Conservation (phyloP, 78 protist genomes). For the Anaeramoeba ignava region DNA sequence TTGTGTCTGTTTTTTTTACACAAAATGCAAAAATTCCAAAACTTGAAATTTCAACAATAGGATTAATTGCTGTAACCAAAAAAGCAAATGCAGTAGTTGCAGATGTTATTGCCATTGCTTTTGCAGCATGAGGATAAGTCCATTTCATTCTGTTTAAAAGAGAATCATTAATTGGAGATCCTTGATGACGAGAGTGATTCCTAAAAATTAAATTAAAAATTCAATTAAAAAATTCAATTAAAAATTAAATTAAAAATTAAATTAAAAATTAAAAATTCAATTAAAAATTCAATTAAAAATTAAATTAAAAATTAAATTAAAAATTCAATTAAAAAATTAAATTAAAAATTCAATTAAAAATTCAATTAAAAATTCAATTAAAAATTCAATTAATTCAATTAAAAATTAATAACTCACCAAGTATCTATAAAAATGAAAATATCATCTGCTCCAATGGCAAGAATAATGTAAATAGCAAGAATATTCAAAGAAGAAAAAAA, state of each 20-base stretch:
- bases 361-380: too few species aligned
- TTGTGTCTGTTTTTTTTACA: too few species aligned
- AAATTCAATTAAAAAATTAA: too few species aligned
- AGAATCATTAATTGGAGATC: background rate
- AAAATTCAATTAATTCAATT: too few species aligned
- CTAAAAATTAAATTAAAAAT: too few species aligned
- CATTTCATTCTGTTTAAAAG: background rate
- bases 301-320: too few species aligned
- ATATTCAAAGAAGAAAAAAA: background rate
- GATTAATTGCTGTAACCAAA: background rate
- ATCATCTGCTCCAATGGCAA: slow-evolving; percentile 4
- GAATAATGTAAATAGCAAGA: background rate
- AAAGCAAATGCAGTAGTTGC: background rate
- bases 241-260: too few species aligned
- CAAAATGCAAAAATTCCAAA: background rate
- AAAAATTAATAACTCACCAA: too few species aligned
- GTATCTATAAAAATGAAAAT: background rate
- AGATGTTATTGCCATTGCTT: background rate
- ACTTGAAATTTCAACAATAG: background rate
- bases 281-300: too few species aligned
- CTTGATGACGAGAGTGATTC: background rate
- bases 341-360: too few species aligned
- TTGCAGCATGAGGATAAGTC: background rate
- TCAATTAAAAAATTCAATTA: too few species aligned
- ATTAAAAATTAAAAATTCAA: too few species aligned